Conservation (phyloP, 2,329 filamentous ascomycete species). For the Ascomycota sp. region DNA sequence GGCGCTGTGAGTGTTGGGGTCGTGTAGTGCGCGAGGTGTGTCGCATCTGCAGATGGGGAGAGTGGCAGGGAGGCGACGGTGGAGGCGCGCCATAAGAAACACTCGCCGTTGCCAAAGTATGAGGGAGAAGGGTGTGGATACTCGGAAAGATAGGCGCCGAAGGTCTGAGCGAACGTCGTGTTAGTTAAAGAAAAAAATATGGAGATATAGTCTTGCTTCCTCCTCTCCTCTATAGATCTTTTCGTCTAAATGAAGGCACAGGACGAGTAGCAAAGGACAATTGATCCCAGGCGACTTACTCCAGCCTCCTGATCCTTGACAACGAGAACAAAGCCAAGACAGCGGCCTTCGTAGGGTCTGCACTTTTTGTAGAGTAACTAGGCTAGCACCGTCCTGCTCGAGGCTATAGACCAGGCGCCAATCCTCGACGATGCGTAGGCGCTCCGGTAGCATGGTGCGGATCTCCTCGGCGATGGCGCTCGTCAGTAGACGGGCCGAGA, state of each 20-base stretch:
- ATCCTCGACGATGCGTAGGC: constrained; percentile 68
- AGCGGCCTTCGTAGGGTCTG: constrained; percentile 41
- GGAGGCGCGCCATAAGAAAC: constrained; percentile 50
- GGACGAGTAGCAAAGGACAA: background rate
- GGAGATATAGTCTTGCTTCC: background rate
- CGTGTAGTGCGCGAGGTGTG: constrained; percentile 21
- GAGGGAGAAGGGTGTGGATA: constrained; percentile 59
- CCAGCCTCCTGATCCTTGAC: constrained; percentile 58
- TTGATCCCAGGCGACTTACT: constrained; percentile 24
- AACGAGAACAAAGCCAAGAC: constrained; percentile 79
- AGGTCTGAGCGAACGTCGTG: constrained; percentile 29
- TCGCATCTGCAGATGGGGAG: constrained; percentile 30
- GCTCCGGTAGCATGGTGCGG: constrained; percentile 65
- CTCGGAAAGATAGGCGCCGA: constrained; percentile 89
- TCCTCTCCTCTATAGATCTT: too few species aligned
- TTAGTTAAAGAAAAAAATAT: background rate
- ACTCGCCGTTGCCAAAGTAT: constrained; percentile 93
- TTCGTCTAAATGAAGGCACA: too few species aligned
- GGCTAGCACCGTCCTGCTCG: constrained; percentile 75
- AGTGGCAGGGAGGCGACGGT: constrained; percentile 31
- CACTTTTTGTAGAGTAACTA: constrained; percentile 76
- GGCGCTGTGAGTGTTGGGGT: constrained; percentile 11
- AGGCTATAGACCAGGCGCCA: constrained; percentile 81
- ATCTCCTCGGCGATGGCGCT: constrained; percentile 77
- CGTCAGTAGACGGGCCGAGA: constrained; percentile 45